Evolutionary conservation across 1,139 yeast species (phyloP).

Genomic region (Geotrichum reessii): DNA sequence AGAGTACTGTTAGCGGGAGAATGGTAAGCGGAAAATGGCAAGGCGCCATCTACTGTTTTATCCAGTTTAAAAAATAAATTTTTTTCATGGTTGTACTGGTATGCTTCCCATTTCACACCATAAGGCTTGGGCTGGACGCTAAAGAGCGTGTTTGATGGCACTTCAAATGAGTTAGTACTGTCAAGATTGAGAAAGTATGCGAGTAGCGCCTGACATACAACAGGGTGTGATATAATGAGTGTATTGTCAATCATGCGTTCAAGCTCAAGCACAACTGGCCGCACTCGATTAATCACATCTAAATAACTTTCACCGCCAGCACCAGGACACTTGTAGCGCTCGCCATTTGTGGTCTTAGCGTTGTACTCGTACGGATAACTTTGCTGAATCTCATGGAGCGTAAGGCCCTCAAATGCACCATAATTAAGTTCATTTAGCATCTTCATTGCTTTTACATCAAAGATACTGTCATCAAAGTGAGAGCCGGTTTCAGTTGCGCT

Average conservation of each 20-base stretch:
- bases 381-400: conserved; percentile 71
- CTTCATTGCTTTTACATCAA: conserved; percentile 80
- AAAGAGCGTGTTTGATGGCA: conserved; percentile 85
- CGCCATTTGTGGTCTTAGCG: conserved; percentile 65
- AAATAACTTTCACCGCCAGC: conserved; percentile 94
- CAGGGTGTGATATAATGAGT: conserved; percentile 78
- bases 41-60: not conserved
- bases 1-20: not conserved
- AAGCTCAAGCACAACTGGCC: conserved; percentile 86
- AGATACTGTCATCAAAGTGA: conserved; percentile 59
- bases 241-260: conserved; percentile 89
- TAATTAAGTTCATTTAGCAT: conserved; percentile 92
- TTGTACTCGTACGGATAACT: conserved; percentile 72
- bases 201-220: conserved; percentile 76
- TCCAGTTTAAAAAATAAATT: conserved; percentile 63
- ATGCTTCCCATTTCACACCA: conserved; percentile 88
- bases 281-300: conserved; percentile 82
- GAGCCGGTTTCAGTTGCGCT: conserved; percentile 76
- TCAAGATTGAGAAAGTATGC: conserved; percentile 87
- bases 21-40: not conserved
- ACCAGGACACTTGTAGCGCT: conserved; percentile 86
- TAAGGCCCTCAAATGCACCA: conserved; percentile 87
- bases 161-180: conserved; percentile 82
- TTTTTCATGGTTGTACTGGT: conserved; percentile 69
- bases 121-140: conserved; percentile 89